These are phyloP conservation scores for Dothistroma septosporum DNA, from an alignment of 2,329 filamentous ascomycete genomes.

Conservation along the genomic window DNA sequence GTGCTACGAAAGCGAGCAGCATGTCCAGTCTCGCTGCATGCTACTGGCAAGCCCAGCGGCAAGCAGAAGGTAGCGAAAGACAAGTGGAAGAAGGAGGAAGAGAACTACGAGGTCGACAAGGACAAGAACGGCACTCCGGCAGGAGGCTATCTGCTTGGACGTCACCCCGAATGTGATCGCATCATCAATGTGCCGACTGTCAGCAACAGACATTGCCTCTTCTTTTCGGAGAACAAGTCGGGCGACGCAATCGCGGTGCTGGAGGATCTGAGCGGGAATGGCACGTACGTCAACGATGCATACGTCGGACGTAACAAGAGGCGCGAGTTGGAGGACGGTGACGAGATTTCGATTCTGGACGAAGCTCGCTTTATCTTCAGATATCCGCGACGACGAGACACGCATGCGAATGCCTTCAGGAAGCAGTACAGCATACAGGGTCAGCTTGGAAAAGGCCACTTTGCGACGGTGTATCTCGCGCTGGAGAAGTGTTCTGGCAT, in stretches of 20 bases:
- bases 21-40: constrained; percentile 57
- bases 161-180: constrained; percentile 84
- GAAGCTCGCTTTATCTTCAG: constrained; percentile 86
- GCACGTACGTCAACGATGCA: constrained; percentile 91
- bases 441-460: constrained; percentile 89
- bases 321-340: constrained; percentile 79
- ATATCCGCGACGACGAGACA: constrained; percentile 69
- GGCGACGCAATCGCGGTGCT: constrained; percentile 65
- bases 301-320: constrained; percentile 88
- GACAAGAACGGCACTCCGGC: constrained; percentile 55
- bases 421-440: constrained; percentile 82
- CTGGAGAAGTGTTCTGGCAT: constrained; percentile 78
- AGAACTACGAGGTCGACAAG: constrained; percentile 56
- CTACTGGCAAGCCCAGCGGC: constrained; percentile 36
- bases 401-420: constrained; percentile 66
- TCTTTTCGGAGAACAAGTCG: constrained; percentile 60
- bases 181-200: constrained; percentile 70
- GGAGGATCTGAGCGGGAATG: constrained; percentile 92
- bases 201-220: constrained; percentile 76
- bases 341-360: constrained; percentile 83
- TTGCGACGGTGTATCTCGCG: constrained; percentile 88
- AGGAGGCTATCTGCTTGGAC: constrained; percentile 83
- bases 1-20: constrained; percentile 70
- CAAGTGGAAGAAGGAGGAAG: constrained; percentile 58
- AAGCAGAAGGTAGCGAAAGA: constrained; percentile 46